phyloP scores from a whole-genome alignment of 2,329 filamentous ascomycete genomes.

The Drechslerella dactyloides region DNA sequence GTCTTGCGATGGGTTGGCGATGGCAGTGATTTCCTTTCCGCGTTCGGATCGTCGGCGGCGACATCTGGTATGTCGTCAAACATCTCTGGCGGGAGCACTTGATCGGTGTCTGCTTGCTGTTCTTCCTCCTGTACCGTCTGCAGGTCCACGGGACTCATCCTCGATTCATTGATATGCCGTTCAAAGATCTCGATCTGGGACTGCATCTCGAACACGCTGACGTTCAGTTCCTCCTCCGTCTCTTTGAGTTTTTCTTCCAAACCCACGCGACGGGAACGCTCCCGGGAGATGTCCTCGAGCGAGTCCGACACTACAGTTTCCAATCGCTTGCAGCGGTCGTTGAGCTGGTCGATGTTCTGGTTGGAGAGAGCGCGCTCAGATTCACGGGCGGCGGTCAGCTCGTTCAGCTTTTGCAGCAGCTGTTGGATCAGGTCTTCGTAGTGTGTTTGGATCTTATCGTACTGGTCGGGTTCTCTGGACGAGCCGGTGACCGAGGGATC shows the following conservation, averaged over 20 bases:
- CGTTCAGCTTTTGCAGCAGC: constrained; percentile 40
- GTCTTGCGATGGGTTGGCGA: constrained; percentile 29
- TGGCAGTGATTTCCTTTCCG: background rate
- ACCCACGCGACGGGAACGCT: constrained; percentile 28
- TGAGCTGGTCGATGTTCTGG: constrained; percentile 46
- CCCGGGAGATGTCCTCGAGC: constrained; percentile 40
- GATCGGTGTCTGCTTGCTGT: background rate
- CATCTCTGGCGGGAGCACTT: constrained; percentile 37
- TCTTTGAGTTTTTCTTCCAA: constrained; percentile 46
- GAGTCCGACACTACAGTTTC: constrained; percentile 45
- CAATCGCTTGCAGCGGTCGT: constrained; percentile 43
- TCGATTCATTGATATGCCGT: constrained; percentile 40
- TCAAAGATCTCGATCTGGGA: constrained; percentile 46
- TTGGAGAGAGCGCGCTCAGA: constrained; percentile 39
- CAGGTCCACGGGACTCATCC: constrained; percentile 45
- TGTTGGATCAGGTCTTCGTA: constrained; percentile 45
- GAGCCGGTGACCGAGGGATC: constrained; percentile 41
- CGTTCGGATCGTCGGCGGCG: constrained; percentile 3
- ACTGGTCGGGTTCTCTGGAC: constrained; percentile 29
- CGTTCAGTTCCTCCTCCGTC: constrained; percentile 49
- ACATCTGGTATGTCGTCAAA: constrained; percentile 36
- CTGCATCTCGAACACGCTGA: constrained; percentile 49
- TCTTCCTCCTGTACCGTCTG: constrained; percentile 17
- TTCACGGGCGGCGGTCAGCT: constrained; percentile 29
- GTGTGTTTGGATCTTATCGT: constrained; percentile 40